Evolutionary conservation across 352 stramenopile species (phyloP), one percentile per base, ranked within the genome.

Genomic region (Globisporangium solare): DNA sequence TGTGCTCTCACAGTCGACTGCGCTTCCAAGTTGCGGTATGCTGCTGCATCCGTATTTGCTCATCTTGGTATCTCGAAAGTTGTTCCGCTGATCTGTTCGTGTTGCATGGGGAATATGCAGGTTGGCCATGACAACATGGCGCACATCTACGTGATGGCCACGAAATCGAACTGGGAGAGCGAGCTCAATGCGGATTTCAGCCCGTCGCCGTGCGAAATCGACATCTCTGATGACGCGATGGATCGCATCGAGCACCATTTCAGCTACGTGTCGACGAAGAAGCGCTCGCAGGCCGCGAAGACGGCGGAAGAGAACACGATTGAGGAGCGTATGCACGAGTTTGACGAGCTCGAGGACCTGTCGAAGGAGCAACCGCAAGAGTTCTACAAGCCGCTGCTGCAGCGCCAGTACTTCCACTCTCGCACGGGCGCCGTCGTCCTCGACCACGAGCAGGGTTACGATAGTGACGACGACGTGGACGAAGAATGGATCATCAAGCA

Each of bases 341-440:
- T 90, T 51, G 76, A 88, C 41, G 82, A 91, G 15, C 61, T 92
- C 48, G 73, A 86, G 41, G 76, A 83, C 55, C 53, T 79, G 2
- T 72, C 61, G 13, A 57, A 74, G 14, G 73, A 89, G 43, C 64
- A 92, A n/a, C 57, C 78, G 14, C 65, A 77, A 18, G 70, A 87
- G 50, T 89, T 91, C 54, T 89, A 94, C 53, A 77, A 75, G 8
- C 79, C 78, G 6, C 64, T 92, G 22, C 64, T 88, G 21, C 76
- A 92, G 69, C 86, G 83, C 45, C 86, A 94, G 62, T 95, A 95
- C 64, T 95, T 94, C 58, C 86, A 95, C 66, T 93, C 86, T 21
- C 76, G 84, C 60, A 95, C 86, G 47, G 80, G 80, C 24, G 80
- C 79, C 18, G 83, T 93, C 12, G 83, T 95, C 24, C 57, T 90